phyloP scores from a whole-genome alignment of 2,329 filamentous ascomycete species.

The Scopulariopsis brevicaulis region DNA sequence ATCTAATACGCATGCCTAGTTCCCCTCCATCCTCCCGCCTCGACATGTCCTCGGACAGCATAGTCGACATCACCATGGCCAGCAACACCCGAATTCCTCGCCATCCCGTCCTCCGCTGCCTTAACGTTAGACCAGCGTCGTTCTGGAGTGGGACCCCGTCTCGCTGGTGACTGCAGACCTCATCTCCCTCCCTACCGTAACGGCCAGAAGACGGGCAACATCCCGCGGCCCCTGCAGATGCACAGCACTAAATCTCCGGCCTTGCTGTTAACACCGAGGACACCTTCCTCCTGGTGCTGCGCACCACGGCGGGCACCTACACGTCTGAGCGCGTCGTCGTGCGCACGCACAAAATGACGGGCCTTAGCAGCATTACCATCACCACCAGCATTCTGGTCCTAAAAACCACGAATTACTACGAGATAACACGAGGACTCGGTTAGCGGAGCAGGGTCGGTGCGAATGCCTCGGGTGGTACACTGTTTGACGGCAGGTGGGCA shows the following conservation, averaged over 20 bases:
- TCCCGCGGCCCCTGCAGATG: conserved; percentile 75
- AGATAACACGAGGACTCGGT: too few relatives aligned
- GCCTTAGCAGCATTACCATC: too few relatives aligned
- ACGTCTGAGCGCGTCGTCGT: too few relatives aligned
- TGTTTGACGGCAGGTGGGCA: too few relatives aligned
- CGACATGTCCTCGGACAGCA: too few relatives aligned
- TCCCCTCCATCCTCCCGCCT: conserved; percentile 96
- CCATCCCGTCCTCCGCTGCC: conserved; percentile 74
- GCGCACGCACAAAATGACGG: too few relatives aligned
- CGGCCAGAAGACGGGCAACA: conserved; percentile 90
- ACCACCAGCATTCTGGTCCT: too few relatives aligned
- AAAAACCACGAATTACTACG: too few relatives aligned
- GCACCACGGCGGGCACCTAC: too few relatives aligned
- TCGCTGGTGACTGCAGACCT: conserved; percentile 86
- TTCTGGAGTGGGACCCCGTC: conserved; percentile 96
- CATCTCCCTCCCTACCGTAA: conserved; percentile 90
- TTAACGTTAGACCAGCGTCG: conserved; percentile 96
- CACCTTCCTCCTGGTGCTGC: conserved; percentile 82
- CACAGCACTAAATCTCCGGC: conserved; percentile 90
- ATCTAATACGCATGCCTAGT: too few relatives aligned
- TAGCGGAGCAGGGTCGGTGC: too few relatives aligned
- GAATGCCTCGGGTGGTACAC: too few relatives aligned
- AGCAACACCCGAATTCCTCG: conserved; percentile 75
- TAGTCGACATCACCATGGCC: conserved; percentile 83
- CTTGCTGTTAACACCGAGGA: conserved; percentile 96